Base-by-base conservation (phyloP, 1,139 yeast genomes). In the Sugiyamaella japonica region DNA sequence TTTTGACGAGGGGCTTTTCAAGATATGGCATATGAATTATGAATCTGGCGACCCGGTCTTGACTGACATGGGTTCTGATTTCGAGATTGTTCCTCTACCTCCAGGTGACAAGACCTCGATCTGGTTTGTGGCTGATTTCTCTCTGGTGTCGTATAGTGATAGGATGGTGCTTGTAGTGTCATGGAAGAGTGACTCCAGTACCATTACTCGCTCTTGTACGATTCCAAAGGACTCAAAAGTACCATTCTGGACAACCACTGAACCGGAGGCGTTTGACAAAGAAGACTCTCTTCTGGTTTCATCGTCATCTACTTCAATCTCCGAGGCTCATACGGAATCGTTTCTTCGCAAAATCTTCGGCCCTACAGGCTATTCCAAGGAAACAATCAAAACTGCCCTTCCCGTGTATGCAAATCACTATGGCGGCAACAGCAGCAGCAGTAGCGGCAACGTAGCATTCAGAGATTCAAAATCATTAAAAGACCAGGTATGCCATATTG, bases 171-270 rank as follows among this genome's bases (percentile, higher is more conserved):
- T 78, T 6, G 69, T 73, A 63, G 70, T 81, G 1, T 70, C 84
- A 41, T 84, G 88, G 88, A 85, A 84, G 62, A 82, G 87, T 56
- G 84, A 85, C 59, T 78, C 81, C 1, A 74, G 82, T 1, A 79
- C 85, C 3, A 71, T 76, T 25, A 65, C 81, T 28, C 76, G 76
- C 54, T 63, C 71, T 8, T 59, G 73, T 36, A 65, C 66, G 17
- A 56, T 76, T 29, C 56, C 61, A 10, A 53, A 47, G 15, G 48
- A 53, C 13, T 37, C 31, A 12, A 23, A 37, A 20, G 38, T 16
- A 4, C 39, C 17, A 38, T 8, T 28, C 23, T 48, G 51, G 50
- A 41, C 48, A 8, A n/a, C 12, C 10, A 39, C 47, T 2, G 37
- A 43, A 17, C 13, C 53, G 13, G 45, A 36, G 6, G 23, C 34